Conservation (phyloP, 2,329 filamentous ascomycete species). For the Penicillium sclerotigenum region DNA sequence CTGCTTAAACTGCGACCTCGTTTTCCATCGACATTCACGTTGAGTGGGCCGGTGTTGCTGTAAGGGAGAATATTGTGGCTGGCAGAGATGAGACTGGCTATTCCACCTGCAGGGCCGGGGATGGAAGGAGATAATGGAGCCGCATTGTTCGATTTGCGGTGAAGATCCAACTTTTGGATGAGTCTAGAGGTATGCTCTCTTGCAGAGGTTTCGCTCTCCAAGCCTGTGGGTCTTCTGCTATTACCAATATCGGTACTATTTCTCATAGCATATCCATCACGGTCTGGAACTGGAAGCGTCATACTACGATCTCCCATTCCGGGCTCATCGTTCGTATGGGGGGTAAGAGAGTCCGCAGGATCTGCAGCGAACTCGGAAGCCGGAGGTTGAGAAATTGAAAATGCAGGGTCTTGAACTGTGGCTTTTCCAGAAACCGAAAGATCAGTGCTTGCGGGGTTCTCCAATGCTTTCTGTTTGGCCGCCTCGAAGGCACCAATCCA, state of each 20-base stretch:
- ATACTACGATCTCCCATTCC: constrained; percentile 58
- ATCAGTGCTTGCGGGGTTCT: constrained; percentile 61
- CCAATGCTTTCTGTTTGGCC: constrained; percentile 87
- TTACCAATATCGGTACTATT: constrained; percentile 68
- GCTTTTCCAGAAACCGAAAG: constrained; percentile 43
- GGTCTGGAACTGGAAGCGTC: constrained; percentile 63
- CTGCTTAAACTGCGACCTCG: constrained; percentile 33
- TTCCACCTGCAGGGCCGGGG: constrained; percentile 58
- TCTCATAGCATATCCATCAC: constrained; percentile 57
- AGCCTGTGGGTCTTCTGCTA: constrained; percentile 48
- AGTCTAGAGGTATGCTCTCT: constrained; percentile 82
- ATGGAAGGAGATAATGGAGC: constrained; percentile 47
- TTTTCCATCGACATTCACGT: constrained; percentile 36
- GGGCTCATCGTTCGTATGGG: constrained; percentile 55
- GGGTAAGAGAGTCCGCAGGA: constrained; percentile 62
- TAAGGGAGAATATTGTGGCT: constrained; percentile 76
- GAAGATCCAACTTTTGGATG: constrained; percentile 87
- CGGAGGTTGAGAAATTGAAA: constrained; percentile 84
- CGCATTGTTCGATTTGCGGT: constrained; percentile 68
- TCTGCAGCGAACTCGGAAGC: constrained; percentile 89
- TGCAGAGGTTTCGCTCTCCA: constrained; percentile 62
- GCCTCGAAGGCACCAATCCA: constrained; percentile 94
- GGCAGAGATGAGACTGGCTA: constrained; percentile 80
- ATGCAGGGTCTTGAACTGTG: constrained; percentile 65
- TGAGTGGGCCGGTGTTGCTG: constrained; percentile 46